Base-by-base conservation (phyloP, 305 asterid species). In the Galium porrigens region DNA sequence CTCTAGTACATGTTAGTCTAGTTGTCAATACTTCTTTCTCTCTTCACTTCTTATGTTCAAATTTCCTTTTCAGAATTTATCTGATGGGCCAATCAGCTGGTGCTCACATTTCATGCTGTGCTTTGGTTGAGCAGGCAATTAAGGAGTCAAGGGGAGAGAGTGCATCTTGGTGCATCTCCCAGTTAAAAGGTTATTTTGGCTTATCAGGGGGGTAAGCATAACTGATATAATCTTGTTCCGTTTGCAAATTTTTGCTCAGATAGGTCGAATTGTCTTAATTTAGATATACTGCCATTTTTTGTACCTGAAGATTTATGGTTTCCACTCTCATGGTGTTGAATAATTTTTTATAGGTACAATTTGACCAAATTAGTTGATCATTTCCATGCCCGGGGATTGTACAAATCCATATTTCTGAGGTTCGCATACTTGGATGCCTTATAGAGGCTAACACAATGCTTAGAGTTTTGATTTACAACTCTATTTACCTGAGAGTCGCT, bases 71-170 rank as follows among this genome's bases (percentile, higher is more conserved):
- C 83, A 94, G 99, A 84, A 83, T 94, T 48, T 94, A 87, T 80
- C 78, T 94, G 58, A 82, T 85, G 95, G 99, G 99, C 61, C 99
- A 94, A 70, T 94, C 99, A 76, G 99, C 99, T 63, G 99, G 99
- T 72, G 99, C 99, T 48, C 99, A 94, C 78, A 85, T 94, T 72
- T 85, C 97, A 62, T 76, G 96, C 2, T 87, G 95, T 78, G 97
- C 84, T 71, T 94, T 94, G 49, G 46, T 88, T 70, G 85, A 85
- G 73, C 99, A 90, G 86, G 94, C 94, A 60, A 74, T 82, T 27
- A 85, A 81, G 77, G 96, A 94, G 74, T 81, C 95, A 63, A 83
- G 80, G 70, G 86, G 83, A 55, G 89, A 87, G 77, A 78, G 72
- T 60, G 74, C 85, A 69, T 80, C 83, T 65, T 94, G 97, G 99